Evolutionary conservation across 352 stramenopile genomes (phyloP).

Genomic region (Phytophthora brassicae): DNA sequence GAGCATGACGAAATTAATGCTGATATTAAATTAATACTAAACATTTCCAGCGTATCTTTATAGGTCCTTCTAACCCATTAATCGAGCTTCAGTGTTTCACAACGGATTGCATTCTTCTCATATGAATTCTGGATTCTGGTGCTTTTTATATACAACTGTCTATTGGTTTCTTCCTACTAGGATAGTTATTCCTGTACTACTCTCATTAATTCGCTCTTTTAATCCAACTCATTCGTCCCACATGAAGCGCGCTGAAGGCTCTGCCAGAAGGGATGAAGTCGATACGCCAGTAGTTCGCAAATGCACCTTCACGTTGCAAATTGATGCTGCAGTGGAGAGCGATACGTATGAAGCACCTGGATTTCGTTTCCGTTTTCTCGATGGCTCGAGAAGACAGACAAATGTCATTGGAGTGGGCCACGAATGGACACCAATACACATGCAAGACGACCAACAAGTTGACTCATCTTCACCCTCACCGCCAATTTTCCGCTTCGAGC

Average conservation of each 20-base stretch:
- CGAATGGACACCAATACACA: slow-evolving; percentile 34
- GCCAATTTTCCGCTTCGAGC: slow-evolving; percentile 45
- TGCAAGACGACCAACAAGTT: slow-evolving; percentile 8
- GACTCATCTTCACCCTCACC: neutral
- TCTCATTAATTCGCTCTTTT: neutral
- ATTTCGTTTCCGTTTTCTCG: slow-evolving; percentile 74
- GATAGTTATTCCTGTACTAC: slow-evolving; percentile 22
- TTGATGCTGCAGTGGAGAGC: slow-evolving; percentile 51
- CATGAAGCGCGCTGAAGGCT: slow-evolving; percentile 20
- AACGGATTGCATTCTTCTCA: too few species aligned
- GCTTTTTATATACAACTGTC: too few species aligned
- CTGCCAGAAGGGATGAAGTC: slow-evolving; percentile 11
- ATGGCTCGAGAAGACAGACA: slow-evolving; percentile 63
- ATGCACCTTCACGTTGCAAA: slow-evolving; percentile 62
- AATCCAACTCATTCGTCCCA: too few species aligned
- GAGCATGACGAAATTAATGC: slow-evolving; percentile 12
- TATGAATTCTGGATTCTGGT: too few species aligned
- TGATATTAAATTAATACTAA: neutral
- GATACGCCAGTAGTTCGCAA: slow-evolving; percentile 30
- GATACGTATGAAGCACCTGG: slow-evolving; percentile 45
- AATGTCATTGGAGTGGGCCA: slow-evolving; percentile 29
- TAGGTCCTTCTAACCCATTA: too few species aligned
- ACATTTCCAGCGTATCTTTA: neutral
- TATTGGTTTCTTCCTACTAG: too few species aligned
- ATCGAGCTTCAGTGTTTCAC: too few species aligned